Conservation (phyloP, 331 rosid genomes). For the Saraca asoca region DNA sequence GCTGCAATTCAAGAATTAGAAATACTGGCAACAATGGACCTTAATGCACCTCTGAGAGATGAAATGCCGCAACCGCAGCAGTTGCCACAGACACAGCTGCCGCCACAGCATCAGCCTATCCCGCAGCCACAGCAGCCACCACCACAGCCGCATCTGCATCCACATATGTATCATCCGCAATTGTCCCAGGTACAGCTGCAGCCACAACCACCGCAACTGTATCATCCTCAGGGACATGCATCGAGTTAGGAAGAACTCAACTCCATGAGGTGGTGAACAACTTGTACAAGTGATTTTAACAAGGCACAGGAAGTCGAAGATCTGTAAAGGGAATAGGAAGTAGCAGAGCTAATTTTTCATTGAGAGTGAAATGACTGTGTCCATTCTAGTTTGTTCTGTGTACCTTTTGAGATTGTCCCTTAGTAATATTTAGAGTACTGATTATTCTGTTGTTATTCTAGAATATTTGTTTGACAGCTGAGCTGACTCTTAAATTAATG, state of each 20-base stretch:
- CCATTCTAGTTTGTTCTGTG: slow-evolving; percentile 56
- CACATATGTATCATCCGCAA: slow-evolving; percentile 18
- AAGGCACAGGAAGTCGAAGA: slow-evolving; percentile 48
- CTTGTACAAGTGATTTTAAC: slow-evolving; percentile 48
- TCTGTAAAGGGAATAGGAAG: slow-evolving; percentile 74
- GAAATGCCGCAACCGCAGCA: slow-evolving; percentile 43
- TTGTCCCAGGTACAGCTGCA: not conserved
- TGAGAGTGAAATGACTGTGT: slow-evolving; percentile 51
- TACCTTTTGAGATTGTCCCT: slow-evolving; percentile 43
- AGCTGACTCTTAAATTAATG: slow-evolving; percentile 29
- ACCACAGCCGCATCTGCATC: not conserved
- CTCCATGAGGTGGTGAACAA: slow-evolving; percentile 44
- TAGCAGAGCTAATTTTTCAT: slow-evolving; percentile 64
- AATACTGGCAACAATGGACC: slow-evolving; percentile 61
- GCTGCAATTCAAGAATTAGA: slow-evolving; percentile 77
- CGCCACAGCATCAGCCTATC: slow-evolving; percentile 7
- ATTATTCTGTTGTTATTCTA: slow-evolving; percentile 41
- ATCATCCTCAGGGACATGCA: slow-evolving; percentile 41
- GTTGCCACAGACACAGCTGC: slow-evolving; percentile 7
- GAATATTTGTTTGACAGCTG: slow-evolving; percentile 40
- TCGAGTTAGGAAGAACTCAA: slow-evolving; percentile 27
- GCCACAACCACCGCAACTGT: slow-evolving; percentile 28
- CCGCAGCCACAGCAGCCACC: slow-evolving; percentile 23
- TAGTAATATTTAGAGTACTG: slow-evolving; percentile 43
- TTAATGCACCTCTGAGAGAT: slow-evolving; percentile 54